Conservation (phyloP, 148 eudicot species). For the Silene latifolia region DNA sequence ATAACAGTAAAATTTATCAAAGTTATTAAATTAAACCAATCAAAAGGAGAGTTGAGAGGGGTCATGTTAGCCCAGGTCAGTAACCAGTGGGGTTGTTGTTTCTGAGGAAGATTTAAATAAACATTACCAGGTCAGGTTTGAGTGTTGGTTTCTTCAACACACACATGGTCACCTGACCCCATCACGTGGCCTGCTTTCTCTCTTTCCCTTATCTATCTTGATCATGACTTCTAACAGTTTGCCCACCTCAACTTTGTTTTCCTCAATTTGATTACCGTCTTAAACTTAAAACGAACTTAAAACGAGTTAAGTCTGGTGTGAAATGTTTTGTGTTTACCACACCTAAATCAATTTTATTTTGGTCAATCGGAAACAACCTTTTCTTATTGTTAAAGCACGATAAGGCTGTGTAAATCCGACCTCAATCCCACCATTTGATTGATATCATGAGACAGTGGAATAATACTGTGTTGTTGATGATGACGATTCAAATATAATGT, state of each 20-base stretch:
- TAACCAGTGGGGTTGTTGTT: constrained; percentile 18
- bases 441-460: too few relatives aligned
- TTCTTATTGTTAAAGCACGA: too few relatives aligned
- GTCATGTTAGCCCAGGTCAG: constrained; percentile 16
- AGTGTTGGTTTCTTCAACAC: constrained; percentile 10
- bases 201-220: background rate
- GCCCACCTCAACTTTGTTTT: background rate
- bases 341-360: too few relatives aligned
- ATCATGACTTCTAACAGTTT: background rate
- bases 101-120: constrained; percentile 11
- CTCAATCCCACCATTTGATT: too few relatives aligned
- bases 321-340: too few relatives aligned
- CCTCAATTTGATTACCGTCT: too few relatives aligned
- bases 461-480: too few relatives aligned
- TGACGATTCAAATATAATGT: background rate
- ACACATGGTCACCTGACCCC: constrained; percentile 28
- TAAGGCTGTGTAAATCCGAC: too few relatives aligned
- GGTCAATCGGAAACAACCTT: too few relatives aligned
- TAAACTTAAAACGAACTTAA: too few relatives aligned
- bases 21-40: constrained; percentile 24
- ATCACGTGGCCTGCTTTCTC: constrained; percentile 28
- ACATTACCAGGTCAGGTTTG: constrained; percentile 12
- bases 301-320: too few relatives aligned
- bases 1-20: constrained; percentile 1
- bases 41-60: background rate